Evolutionary conservation across 805 yeast genomes (phyloP), one percentile per base, ranked within the genome.

Genomic region (Nakazawaea populi): DNA sequence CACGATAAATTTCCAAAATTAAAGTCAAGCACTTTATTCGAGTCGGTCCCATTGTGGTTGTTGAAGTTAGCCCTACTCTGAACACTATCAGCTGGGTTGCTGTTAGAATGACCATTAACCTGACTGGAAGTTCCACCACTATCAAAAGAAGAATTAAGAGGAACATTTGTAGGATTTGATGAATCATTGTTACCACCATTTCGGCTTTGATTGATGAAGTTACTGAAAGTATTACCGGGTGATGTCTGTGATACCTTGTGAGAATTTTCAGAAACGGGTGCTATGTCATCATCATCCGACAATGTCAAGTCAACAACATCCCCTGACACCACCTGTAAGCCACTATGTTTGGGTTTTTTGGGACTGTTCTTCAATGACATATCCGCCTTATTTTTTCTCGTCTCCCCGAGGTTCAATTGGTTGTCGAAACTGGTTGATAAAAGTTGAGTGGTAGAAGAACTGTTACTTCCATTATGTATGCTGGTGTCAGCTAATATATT

Each of bases 231-330:
- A 18, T 18, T 18, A 18, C 24, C 24, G 24, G 24, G 24, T 18
- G 24, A 18, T 18, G 24, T 18, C 24, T 18, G 24, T 18, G 24
- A 18, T 18, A 18, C 24, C 24, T 18, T 18, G 24, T 18, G 24
- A 18, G 24, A 18, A 10, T 34, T 34, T 12, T 34, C 12, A 34
- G 12, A 34, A 34, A 12, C 2, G 12, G 36, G 36, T 12, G 24
- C 24, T 18, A 34, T 34, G 9, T 37, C 48, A 6, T 46, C 48
- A 30, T 46, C 48, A 31, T 46, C 48, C 2, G 43, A 28, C 11
- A 27, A 10, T 5, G 48, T 46, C 43, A 46, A 46, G 14, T 46
- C 48, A 27, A 46, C 48, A 18, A 46, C 48, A 40, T 40, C n/a
- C 9, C 31, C n/a, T 8, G 29, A n/a, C 24, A 38, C 31, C 8